These are phyloP conservation scores for Periconia sp. DNA, from an alignment of 2,329 filamentous ascomycete genomes.

Conservation along the genomic window DNA sequence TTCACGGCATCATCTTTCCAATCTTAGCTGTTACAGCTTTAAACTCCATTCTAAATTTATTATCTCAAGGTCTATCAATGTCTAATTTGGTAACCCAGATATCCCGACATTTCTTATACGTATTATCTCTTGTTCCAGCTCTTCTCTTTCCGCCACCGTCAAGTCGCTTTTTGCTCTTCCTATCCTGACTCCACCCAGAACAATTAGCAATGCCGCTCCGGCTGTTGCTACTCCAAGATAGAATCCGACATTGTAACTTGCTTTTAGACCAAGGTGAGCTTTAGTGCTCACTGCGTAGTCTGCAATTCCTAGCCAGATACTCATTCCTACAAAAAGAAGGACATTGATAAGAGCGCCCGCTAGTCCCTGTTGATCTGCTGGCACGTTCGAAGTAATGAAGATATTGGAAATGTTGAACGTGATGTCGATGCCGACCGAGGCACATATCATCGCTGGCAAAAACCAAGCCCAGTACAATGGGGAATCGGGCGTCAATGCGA, in stretches of 20 bases:
- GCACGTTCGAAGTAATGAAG: slow-evolving; percentile 37
- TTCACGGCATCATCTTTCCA: no score
- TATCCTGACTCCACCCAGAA: slow-evolving; percentile 38
- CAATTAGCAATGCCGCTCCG: slow-evolving; percentile 30
- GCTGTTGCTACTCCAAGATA: slow-evolving; percentile 37
- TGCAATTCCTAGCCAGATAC: slow-evolving; percentile 35
- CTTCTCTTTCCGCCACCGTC: slow-evolving; percentile 30
- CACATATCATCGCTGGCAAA: slow-evolving; percentile 47
- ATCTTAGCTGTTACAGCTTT: no score
- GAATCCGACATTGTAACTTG: slow-evolving; percentile 40
- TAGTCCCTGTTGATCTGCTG: slow-evolving; percentile 34
- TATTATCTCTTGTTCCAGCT: slow-evolving; percentile 11
- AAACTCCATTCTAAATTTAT: background rate
- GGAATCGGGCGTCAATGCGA: slow-evolving; percentile 33
- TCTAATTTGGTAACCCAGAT: background rate
- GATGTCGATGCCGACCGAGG: slow-evolving; percentile 38
- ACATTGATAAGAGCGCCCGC: slow-evolving; percentile 39
- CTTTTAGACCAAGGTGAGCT: slow-evolving; percentile 22
- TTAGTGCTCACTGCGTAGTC: slow-evolving; percentile 37
- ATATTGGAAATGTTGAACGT: slow-evolving; percentile 42
- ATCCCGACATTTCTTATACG: background rate
- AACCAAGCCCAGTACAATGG: slow-evolving; percentile 41
- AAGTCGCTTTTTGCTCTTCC: slow-evolving; percentile 38
- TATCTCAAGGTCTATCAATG: background rate
- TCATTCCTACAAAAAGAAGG: slow-evolving; percentile 37